Evolutionary conservation across 1,139 yeast genomes (phyloP).

Genomic region (Saccharomyces hybrid): DNA sequence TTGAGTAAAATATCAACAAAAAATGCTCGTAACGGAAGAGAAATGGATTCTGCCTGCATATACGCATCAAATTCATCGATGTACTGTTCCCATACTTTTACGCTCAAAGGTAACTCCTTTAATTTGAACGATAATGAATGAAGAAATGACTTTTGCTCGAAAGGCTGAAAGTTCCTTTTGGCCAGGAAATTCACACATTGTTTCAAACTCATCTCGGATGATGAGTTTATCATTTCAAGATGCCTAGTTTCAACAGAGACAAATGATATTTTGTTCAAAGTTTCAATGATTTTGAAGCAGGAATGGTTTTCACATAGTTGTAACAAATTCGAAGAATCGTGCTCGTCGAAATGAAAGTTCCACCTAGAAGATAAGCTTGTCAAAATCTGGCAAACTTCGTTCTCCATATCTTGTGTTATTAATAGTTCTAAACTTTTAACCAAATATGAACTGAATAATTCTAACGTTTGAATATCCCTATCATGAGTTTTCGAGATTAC

Average conservation of each 20-base stretch:
- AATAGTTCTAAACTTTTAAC: constrained; percentile 8
- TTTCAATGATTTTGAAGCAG: constrained; percentile 6
- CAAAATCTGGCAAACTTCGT: constrained; percentile 7
- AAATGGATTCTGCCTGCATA: background rate
- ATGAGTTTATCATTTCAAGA: constrained; percentile 5
- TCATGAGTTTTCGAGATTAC: background rate
- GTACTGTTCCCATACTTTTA: background rate
- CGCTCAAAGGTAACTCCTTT: background rate
- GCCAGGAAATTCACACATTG: background rate
- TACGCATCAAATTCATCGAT: background rate
- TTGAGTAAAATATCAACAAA: background rate
- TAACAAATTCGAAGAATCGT: constrained; percentile 8
- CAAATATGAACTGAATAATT: constrained; percentile 11
- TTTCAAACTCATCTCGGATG: background rate
- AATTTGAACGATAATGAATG: background rate
- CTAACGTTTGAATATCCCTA: constrained; percentile 5
- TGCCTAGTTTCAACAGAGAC: background rate
- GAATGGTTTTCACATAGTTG: constrained; percentile 14
- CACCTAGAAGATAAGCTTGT: constrained; percentile 7
- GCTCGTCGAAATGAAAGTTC: constrained; percentile 9
- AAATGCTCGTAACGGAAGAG: background rate
- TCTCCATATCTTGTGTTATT: constrained; percentile 10
- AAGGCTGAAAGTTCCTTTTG: background rate
- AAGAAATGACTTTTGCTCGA: background rate
- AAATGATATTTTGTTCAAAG: constrained; percentile 2